Evolutionary conservation across 2,329 filamentous ascomycete species (phyloP), one percentile per base, ranked within the genome.

Genomic region (Aspergillus latus): DNA sequence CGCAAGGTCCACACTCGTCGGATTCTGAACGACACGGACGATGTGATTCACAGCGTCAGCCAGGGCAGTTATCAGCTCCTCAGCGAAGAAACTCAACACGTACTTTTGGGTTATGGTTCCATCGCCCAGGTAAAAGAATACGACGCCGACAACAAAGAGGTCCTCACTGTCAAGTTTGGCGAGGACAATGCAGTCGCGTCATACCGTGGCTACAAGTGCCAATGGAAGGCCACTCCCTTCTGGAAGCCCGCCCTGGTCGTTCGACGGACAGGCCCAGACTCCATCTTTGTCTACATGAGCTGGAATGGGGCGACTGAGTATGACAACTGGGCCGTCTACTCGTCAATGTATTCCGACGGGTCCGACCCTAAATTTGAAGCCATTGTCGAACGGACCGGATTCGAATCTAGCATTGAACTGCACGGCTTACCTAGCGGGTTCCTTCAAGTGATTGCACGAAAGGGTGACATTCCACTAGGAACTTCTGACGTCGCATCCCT

Each of bases 281-380:
- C 54, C 1, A 68, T 66, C 0, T 43, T 52, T 15, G 56, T 73
- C n/a, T 67, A 68, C 56, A 74, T 74, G 68, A 74, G 72, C 63
- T 74, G 72, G 72, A 72, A 71, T 45, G 71, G 71, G 7, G 72
- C 71, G 4, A 74, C 72, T 0, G 73, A 74, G 58, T 67, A 73
- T 47, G 63, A 65, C 53, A 66, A 62, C 42, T 74, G 74, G 73
- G 68, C 67, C 15, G 53, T 76, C 3, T 72, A 71, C 44, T 61
- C 63, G 7, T 62, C 61, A 29, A 21, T 61, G 1, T 62, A 63
- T 5, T 29, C 57, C 9, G 62, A 57, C 10, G 63, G 62, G 21
- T 60, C 54, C 21, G 49, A 65, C 45, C 52, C 55, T 9, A 61
- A 56, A 10, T 57, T 68, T 30, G 56, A 71, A 16, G 59, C 53